Evolutionary conservation across 2,329 filamentous ascomycete genomes (phyloP), one percentile per base, ranked within the genome.

Genomic region (Trichoderma atrobrunneum): DNA sequence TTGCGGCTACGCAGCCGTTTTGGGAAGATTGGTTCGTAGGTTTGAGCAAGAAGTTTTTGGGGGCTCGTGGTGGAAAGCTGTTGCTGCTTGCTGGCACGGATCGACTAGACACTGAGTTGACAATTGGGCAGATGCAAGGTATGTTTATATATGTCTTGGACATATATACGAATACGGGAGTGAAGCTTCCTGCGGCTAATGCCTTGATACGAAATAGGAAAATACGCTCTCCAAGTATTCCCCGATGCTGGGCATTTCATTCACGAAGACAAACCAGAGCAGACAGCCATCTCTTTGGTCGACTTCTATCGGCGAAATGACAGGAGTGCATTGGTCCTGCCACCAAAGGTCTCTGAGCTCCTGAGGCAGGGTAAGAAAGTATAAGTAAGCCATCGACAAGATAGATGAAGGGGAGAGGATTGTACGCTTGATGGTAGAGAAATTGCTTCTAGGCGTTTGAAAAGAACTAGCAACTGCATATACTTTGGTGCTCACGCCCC

Each of bases 121-220:
- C 93, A 81, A 97, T 98, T 80, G 95, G 95, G 18, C 95, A 98
- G 82, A 98, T 98, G 95, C 95, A 98, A 85, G 95, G 93, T 92
- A 84, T 76, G 81, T 48, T 11, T 28, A n/a, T 10, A 24, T 26
- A 24, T 54, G 21, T n/a, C 12, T 54, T 14, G 21, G 21, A 14
- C 21, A 24, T 24, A 11, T 54, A 54, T 54, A 54, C 48, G 21
- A 12, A 24, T 24, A 24, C 26, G 18, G 14, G 16, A 32, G 56
- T 28, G 28, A n/a, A 24, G 8, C 11, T 62, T 24, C n/a, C 10
- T 26, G n/a, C 7, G 16, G n/a, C 56, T 62, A 66, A 65, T n/a
- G 14, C 11, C 3, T 30, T 26, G 26, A 32, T 51, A 14, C 30
- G 24, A 5, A 14, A 14, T 32, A 90, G 92, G 95, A 6, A 98